phyloP scores from a whole-genome alignment of 306 rosid genomes.

The Oemleria cerasiformis region DNA sequence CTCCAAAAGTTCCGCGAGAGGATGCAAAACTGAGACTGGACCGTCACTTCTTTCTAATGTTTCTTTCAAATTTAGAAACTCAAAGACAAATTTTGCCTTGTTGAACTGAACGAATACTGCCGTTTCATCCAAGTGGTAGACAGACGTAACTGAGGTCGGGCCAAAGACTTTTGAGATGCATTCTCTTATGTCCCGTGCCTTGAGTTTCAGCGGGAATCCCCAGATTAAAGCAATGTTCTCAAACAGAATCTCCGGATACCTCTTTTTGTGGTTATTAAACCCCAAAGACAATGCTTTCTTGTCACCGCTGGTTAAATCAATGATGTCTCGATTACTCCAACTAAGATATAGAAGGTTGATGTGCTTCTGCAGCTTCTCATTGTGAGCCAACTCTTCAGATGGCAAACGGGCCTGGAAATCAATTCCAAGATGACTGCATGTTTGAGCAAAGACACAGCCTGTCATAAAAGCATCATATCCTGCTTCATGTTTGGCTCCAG shows the following conservation, averaged over 20 bases:
- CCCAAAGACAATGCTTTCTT: conserved; percentile 37
- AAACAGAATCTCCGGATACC: conserved; percentile 40
- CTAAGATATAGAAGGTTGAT: conserved; percentile 75
- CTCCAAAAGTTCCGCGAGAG: conserved; percentile 60
- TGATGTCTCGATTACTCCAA: conserved; percentile 73
- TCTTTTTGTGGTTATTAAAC: conserved; percentile 33
- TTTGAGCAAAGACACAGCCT: conserved; percentile 82
- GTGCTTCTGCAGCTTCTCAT: conserved; percentile 57
- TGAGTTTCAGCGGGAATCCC: conserved; percentile 69
- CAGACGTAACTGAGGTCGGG: conserved; percentile 42
- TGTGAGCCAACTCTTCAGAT: conserved; percentile 47
- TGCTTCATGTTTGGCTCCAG: conserved; percentile 96
- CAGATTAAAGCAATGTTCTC: conserved; percentile 71
- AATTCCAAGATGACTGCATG: conserved; percentile 69
- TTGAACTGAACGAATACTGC: conserved; percentile 70
- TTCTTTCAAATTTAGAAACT: conserved; percentile 68
- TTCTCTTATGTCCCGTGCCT: conserved; percentile 54
- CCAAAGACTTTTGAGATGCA: conserved; percentile 72
- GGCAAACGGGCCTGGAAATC: conserved; percentile 45
- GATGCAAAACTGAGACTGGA: conserved; percentile 66
- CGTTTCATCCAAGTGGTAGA: conserved; percentile 75
- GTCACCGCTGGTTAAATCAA: conserved; percentile 63
- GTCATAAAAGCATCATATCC: conserved; percentile 99
- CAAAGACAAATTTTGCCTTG: conserved; percentile 49
- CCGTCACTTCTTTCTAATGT: conserved; percentile 54